Base-by-base conservation (phyloP, 768 basidiomycete genomes). In the Lepiota brunneoincarnata region DNA sequence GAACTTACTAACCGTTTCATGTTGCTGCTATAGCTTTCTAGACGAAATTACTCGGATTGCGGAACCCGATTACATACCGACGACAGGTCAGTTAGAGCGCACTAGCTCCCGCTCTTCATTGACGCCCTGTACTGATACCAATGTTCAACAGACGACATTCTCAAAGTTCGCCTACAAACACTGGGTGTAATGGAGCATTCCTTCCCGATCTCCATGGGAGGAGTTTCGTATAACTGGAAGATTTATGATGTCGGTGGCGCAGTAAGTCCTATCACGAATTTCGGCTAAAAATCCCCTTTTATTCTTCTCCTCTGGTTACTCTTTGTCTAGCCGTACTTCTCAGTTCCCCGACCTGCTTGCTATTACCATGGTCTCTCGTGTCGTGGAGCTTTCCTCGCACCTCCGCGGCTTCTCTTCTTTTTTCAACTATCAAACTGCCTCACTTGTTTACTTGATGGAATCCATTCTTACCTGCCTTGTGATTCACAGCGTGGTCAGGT, bases 171-270 rank as follows among this genome's bases (percentile, higher is more conserved):
- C 20, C 70, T 93, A 31, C 89, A 89, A 70, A 91, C 90, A 0
- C 69, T 92, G 11, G 90, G 90, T 2, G 84, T 92, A 18, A 81
- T 84, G 53, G 89, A 92, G 59, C 87, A 91, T 63, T 74, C 80
- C 1, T 89, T 90, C 64, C 79, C 84, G 52, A 81, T 91, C 55
- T 75, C 76, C 54, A 77, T 84, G 57, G 81, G 78, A 37, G 84
- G 85, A 2, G 75, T 73, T 52, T 75, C 75, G 39, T 88, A 87
- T 63, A 79, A 84, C 49, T 92, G 90, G 89, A 80, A 83, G 54
- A 72, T 92, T 51, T 93, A 87, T 64, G 91, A 93, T 65, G 90
- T 93, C 35, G 89, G 90, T 37, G 91, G 91, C 42, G 86, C 87
- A 48, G 86, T 91, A 64, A 65, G 87, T 76, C 42, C 45, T 28